Conservation (phyloP, 345 rosid species). For the Combretum micranthum region DNA sequence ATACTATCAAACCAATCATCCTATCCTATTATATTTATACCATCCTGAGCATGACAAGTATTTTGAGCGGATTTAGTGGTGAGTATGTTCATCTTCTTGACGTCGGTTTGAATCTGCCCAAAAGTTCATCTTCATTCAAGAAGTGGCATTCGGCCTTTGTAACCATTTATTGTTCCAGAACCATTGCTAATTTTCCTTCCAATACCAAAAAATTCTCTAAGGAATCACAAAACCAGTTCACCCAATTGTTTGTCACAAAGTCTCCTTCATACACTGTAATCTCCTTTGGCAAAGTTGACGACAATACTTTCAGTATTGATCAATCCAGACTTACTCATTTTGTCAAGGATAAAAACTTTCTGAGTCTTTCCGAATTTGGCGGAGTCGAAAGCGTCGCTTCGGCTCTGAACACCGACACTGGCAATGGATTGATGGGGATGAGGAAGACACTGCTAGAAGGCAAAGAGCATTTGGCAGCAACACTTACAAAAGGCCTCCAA, state of each 20-base stretch:
- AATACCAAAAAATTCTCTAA: neutral
- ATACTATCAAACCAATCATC: too few relatives aligned
- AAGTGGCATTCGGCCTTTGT: constrained; percentile 50
- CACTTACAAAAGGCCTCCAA: constrained; percentile 49
- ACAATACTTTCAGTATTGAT: constrained; percentile 21
- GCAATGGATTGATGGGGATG: constrained; percentile 33
- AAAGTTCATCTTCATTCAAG: constrained; percentile 21
- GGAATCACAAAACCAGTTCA: neutral
- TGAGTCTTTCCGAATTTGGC: constrained; percentile 31
- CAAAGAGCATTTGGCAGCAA: too few relatives aligned
- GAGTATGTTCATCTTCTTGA: too few relatives aligned
- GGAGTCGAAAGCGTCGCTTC: constrained; percentile 32
- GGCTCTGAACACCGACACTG: constrained; percentile 23
- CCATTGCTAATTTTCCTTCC: constrained; percentile 31
- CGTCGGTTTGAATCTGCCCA: constrained; percentile 9
- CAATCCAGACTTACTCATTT: constrained; percentile 24
- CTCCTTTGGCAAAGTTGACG: constrained; percentile 14
- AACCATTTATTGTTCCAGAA: constrained; percentile 43
- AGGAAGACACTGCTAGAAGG: constrained; percentile 26
- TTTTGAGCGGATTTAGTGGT: too few relatives aligned
- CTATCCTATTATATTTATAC: too few relatives aligned
- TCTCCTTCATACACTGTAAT: constrained; percentile 13
- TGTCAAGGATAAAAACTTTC: too few relatives aligned
- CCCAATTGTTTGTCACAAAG: neutral
- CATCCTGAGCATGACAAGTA: too few relatives aligned